These are phyloP conservation scores for Hyphopichia khmerensis DNA, from an alignment of 1,139 yeast species.

Conservation along the genomic window DNA sequence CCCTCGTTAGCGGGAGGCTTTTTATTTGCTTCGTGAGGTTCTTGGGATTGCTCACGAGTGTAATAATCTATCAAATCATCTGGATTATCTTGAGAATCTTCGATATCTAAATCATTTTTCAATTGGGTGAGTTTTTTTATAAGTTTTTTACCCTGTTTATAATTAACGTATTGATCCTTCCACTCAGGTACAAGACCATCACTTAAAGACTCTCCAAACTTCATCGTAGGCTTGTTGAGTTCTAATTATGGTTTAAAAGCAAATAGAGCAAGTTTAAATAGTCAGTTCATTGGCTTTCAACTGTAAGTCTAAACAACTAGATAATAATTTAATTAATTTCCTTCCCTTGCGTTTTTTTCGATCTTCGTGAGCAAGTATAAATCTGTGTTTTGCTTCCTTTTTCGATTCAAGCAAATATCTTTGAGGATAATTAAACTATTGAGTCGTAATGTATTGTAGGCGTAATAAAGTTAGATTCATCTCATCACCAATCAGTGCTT, in stretches of 20 bases:
- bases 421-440: not conserved
- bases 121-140: slow-evolving; percentile 25
- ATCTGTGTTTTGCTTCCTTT: not conserved
- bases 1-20: slow-evolving; percentile 16
- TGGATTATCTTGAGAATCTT: not conserved
- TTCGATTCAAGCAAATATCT: not conserved
- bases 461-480: not conserved
- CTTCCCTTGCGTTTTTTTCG: not conserved
- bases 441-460: not conserved
- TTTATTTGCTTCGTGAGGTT: not conserved
- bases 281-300: too few species aligned
- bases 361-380: not conserved
- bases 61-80: not conserved
- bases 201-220: slow-evolving; percentile 58
- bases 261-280: too few species aligned
- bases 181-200: slow-evolving; percentile 80
- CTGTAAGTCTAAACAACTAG: not conserved
- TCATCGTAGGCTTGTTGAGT: slow-evolving; percentile 40
- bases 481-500: slow-evolving; percentile 1
- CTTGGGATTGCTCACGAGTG: not conserved
- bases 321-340: not conserved
- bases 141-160: slow-evolving; percentile 51
- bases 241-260: too few species aligned
- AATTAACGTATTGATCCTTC: slow-evolving; percentile 78
- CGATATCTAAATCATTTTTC: slow-evolving; percentile 4